A percentile compares a stretch with the other conserved stretches of the same genome.
phyloP scores from a whole-genome alignment of 305 asterid genomes.

The Plantago lanceolata region DNA sequence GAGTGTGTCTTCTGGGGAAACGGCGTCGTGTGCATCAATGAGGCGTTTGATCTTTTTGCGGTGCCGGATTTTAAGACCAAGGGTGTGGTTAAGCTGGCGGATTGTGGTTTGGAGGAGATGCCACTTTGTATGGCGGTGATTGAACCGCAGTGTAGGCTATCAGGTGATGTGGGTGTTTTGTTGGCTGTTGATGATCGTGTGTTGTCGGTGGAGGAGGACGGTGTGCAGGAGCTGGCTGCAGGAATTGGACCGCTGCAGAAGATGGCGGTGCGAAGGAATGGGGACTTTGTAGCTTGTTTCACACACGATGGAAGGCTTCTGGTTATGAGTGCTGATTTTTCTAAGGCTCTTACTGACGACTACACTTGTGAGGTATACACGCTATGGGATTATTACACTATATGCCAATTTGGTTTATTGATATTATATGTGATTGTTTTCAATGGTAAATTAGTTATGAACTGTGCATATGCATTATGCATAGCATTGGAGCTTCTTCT shows the following conservation, averaged over 20 bases:
- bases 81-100: conserved; percentile 59
- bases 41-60: conserved; percentile 65
- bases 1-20: conserved; percentile 93
- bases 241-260: conserved; percentile 85
- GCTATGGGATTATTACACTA: neutral
- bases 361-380: conserved; percentile 70
- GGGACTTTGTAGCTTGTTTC: conserved; percentile 73
- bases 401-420: conserved; percentile 2
- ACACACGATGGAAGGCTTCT: conserved; percentile 92
- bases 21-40: conserved; percentile 81
- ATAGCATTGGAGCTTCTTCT: conserved; percentile 14
- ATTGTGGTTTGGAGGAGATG: conserved; percentile 67
- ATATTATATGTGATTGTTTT: neutral
- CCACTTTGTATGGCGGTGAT: conserved; percentile 94
- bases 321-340: conserved; percentile 69
- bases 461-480: neutral
- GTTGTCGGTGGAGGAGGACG: conserved; percentile 82
- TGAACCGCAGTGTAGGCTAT: conserved; percentile 86
- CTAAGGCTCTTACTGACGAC: conserved; percentile 62
- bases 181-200: conserved; percentile 76
- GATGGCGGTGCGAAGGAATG: conserved; percentile 85
- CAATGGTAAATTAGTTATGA: neutral
- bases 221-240: conserved; percentile 62
- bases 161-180: conserved; percentile 92
- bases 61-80: conserved; percentile 68